Conservation (phyloP, 2,329 filamentous ascomycete species). For the Pyrenophora seminiperda region DNA sequence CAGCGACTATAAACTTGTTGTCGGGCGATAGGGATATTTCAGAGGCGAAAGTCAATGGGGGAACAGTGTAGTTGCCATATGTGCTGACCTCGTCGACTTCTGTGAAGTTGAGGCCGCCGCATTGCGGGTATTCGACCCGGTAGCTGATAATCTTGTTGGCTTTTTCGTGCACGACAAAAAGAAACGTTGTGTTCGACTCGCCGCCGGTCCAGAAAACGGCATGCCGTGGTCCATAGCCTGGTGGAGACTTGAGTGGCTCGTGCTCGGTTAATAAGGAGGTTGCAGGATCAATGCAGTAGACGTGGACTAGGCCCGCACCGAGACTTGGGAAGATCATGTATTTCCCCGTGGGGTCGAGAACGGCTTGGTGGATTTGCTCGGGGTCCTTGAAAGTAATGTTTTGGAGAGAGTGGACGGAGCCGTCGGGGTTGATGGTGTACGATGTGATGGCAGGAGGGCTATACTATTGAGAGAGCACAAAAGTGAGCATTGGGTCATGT, state of each 20-base stretch:
- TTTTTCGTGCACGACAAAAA: slow-evolving; percentile 68
- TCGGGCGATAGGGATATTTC: slow-evolving; percentile 63
- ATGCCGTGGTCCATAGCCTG: slow-evolving; percentile 69
- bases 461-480: slow-evolving; percentile 46
- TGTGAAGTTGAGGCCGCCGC: slow-evolving; percentile 53
- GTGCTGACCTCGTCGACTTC: slow-evolving; percentile 54
- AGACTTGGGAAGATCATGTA: slow-evolving; percentile 70
- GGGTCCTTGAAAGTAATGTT: slow-evolving; percentile 49
- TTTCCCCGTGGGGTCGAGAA: slow-evolving; percentile 67
- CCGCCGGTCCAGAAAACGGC: slow-evolving; percentile 58
- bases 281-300: slow-evolving; percentile 59
- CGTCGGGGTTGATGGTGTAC: slow-evolving; percentile 28
- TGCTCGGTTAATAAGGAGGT: slow-evolving; percentile 53
- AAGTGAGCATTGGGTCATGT: background rate
- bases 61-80: slow-evolving; percentile 35
- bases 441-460: slow-evolving; percentile 46
- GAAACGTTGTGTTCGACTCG: slow-evolving; percentile 44
- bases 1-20: slow-evolving; percentile 67
- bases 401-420: slow-evolving; percentile 38
- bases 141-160: slow-evolving; percentile 63
- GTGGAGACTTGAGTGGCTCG: slow-evolving; percentile 52
- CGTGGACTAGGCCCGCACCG: slow-evolving; percentile 65
- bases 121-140: slow-evolving; percentile 56
- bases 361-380: slow-evolving; percentile 65
- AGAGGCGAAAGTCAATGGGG: slow-evolving; percentile 51